Evolutionary conservation across 2,329 filamentous ascomycete genomes (phyloP), one percentile per base, ranked within the genome.

Genomic region (Cytospora chrysosperma): DNA sequence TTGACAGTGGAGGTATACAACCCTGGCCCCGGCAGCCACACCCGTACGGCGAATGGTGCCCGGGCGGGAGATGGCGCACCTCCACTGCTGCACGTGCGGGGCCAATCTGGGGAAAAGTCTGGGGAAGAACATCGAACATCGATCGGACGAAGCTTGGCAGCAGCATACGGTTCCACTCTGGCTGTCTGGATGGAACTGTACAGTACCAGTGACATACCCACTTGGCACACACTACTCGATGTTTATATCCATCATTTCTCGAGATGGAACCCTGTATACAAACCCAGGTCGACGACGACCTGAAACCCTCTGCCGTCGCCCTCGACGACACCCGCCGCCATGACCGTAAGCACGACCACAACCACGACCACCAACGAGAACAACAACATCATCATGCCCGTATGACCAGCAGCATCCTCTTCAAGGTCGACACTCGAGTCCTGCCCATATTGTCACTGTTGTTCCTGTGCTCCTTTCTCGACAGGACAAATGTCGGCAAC

Each of bases 401-500:
- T 6, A 40, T 74, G 54, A 72, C 72, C 4, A 68, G 59, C 51
- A 68, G 52, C 0, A 64, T 74, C 19, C 67, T 74, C 1, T 67
- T 72, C 59, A 74, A 74, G 63, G 68, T 71, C 8, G 72, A 74
- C 60, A 70, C 69, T 5, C 88, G 85, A 56, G 83, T 89, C 28
- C 76, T 89, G 8, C 87, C 87, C 0, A 74, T 87, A 8, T 79
- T 91, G n/a, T 82, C 86, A 0, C 69, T 89, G 0, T 76, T 90
- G 1, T 89, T 89, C 68, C 78, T 90, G 12, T 89, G 85, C 74
- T 89, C 86, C 1, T 83, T 82, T 65, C 77, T 84, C 56, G 88
- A 91, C 73, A 82, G 89, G 50, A 89, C 88, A n/a, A 91, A 91
- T 71, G 86, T 91, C 43, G 88, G 88, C 43, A 90, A 91, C 70